A percentile compares a stretch with the other conserved stretches of the same genome.
These are phyloP conservation scores for Alternaria alternata DNA, from an alignment of 2,329 filamentous ascomycete genomes.

Conservation along the genomic window DNA sequence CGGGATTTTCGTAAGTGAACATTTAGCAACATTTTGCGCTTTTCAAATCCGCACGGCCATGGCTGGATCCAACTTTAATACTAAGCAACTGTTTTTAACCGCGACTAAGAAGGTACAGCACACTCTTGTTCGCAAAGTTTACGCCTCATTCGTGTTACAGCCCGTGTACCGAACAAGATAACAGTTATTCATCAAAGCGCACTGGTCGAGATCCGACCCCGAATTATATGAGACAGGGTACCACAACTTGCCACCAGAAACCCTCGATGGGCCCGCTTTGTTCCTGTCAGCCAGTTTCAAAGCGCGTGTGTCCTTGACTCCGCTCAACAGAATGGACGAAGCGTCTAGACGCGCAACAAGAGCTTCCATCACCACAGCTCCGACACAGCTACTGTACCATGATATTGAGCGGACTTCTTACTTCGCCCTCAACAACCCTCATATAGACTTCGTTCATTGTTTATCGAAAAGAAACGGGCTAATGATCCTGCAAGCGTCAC, in stretches of 20 bases:
- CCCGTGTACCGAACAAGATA: background rate
- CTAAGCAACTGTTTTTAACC: background rate
- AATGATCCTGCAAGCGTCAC: background rate
- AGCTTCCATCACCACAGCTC: background rate
- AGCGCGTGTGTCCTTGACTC: background rate
- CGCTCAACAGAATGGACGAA: background rate
- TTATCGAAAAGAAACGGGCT: background rate
- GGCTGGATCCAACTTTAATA: background rate
- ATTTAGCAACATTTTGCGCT: background rate
- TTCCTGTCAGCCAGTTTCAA: background rate
- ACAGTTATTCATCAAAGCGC: background rate
- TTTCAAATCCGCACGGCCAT: background rate
- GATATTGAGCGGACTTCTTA: background rate
- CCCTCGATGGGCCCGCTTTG: background rate
- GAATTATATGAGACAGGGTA: background rate
- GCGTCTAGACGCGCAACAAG: background rate
- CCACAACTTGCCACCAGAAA: background rate
- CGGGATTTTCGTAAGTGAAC: background rate
- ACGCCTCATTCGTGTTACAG: background rate
- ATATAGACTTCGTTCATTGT: background rate
- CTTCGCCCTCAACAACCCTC: background rate
- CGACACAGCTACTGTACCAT: background rate
- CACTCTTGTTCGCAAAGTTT: background rate
- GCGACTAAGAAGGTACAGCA: background rate
- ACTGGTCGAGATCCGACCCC: background rate